A percentile compares a stretch with the other conserved stretches of the same genome.
Evolutionary conservation across 2,329 filamentous ascomycete species (phyloP).

Genomic region (Escovopsis sp.): DNA sequence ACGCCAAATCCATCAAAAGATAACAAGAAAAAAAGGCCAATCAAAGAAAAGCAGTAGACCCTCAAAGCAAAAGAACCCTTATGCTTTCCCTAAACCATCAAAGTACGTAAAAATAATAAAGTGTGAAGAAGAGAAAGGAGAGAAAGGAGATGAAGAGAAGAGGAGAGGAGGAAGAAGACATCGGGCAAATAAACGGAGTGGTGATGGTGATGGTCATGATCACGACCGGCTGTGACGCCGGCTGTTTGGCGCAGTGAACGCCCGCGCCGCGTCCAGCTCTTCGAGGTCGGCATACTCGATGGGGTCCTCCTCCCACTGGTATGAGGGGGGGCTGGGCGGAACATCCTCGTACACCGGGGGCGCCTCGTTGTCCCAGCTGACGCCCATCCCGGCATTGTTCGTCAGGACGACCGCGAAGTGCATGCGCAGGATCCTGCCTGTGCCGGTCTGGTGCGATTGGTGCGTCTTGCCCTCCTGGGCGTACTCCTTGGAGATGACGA

Average conservation of each 20-base stretch:
- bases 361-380: conserved; percentile 93
- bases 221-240: neutral
- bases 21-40: neutral
- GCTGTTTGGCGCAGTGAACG: conserved; percentile 5
- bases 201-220: neutral
- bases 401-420: conserved; percentile 76
- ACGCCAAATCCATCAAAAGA: no score
- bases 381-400: conserved; percentile 70
- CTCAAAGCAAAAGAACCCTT: no score
- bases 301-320: conserved; percentile 27
- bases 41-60: neutral
- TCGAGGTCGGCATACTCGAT: conserved; percentile 26
- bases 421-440: conserved; percentile 81
- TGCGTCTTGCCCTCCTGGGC: conserved; percentile 51
- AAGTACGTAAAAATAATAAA: neutral
- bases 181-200: neutral
- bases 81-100: no score
- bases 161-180: neutral
- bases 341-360: conserved; percentile 92
- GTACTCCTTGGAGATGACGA: conserved; percentile 90
- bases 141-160: neutral
- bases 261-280: conserved; percentile 14
- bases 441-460: conserved; percentile 71
- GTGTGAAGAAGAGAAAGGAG: neutral
- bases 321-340: conserved; percentile 67